These are phyloP conservation scores for Pestalotiopsis sp. DNA, from an alignment of 2,329 filamentous ascomycete species.

Conservation along the genomic window DNA sequence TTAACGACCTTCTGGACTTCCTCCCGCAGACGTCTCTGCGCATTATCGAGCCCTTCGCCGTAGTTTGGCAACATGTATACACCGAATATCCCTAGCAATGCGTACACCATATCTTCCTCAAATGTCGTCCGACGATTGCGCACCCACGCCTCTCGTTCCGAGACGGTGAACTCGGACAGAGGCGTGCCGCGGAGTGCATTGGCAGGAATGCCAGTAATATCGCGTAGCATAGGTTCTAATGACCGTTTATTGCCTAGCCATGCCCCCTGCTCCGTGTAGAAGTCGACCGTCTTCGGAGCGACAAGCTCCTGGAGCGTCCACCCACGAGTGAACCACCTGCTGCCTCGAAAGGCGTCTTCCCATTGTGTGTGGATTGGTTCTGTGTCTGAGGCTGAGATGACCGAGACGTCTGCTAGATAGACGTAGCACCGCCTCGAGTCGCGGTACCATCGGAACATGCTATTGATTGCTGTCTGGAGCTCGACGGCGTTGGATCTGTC, in stretches of 20 bases:
- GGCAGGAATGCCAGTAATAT: too few species aligned
- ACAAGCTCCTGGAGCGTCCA: neutral
- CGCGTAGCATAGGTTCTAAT: neutral
- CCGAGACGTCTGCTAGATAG: slow-evolving; percentile 2
- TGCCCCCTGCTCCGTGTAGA: slow-evolving; percentile 7
- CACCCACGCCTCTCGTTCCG: slow-evolving; percentile 16
- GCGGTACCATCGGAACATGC: slow-evolving; percentile 11
- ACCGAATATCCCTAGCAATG: slow-evolving; percentile 19
- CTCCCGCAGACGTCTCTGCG: slow-evolving; percentile 17
- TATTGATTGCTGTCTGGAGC: slow-evolving; percentile 15
- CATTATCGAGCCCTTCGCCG: slow-evolving; percentile 18
- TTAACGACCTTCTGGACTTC: slow-evolving; percentile 15
- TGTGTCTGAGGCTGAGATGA: neutral
- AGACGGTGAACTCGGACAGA: slow-evolving; percentile 14
- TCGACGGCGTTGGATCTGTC: slow-evolving; percentile 17
- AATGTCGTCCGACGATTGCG: slow-evolving; percentile 17
- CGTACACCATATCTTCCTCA: slow-evolving; percentile 18
- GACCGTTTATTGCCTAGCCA: slow-evolving; percentile 7
- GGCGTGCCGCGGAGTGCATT: neutral
- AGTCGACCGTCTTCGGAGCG: slow-evolving; percentile 11
- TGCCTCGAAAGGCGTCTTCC: slow-evolving; percentile 4
- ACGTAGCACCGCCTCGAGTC: slow-evolving; percentile 6
- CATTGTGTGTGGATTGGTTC: neutral
- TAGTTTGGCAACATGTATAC: slow-evolving; percentile 17
- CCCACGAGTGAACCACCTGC: slow-evolving; percentile 6